Percentiles rank a stretch among this genome's conserved stretches.
Conservation (phyloP, 192 early-diverging fungal species). For the Lunasporangiospora selenospora region DNA sequence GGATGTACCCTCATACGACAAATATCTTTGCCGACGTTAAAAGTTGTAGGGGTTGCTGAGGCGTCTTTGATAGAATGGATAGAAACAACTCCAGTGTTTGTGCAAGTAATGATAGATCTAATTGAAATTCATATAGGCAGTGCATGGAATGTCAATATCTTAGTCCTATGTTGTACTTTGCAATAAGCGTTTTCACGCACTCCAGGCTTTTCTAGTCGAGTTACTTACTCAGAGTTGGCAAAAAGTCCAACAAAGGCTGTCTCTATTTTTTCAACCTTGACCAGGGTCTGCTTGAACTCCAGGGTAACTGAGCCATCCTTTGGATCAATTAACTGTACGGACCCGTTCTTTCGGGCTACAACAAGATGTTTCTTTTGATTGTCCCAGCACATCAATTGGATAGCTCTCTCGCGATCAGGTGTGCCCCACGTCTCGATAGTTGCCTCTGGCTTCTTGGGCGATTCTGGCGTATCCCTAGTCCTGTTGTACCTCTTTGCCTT, state of each 20-base stretch:
- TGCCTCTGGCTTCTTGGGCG: slow-evolving; percentile 11
- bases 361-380: slow-evolving; percentile 51
- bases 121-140: neutral
- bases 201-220: too few species aligned
- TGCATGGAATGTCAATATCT: neutral
- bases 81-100: slow-evolving; percentile 30
- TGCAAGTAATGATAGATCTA: slow-evolving; percentile 36
- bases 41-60: slow-evolving; percentile 17
- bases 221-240: slow-evolving; percentile 53
- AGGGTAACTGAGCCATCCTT: slow-evolving; percentile 36
- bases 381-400: slow-evolving; percentile 48
- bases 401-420: slow-evolving; percentile 26
- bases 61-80: slow-evolving; percentile 24
- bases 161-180: slow-evolving; percentile 1
- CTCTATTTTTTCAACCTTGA: slow-evolving; percentile 42
- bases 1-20: slow-evolving; percentile 75
- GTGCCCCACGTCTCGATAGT: slow-evolving; percentile 47
- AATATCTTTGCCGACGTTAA: slow-evolving; percentile 60
- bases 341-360: slow-evolving; percentile 61
- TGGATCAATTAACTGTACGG: slow-evolving; percentile 53
- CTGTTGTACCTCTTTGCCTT: slow-evolving; percentile 28
- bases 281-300: slow-evolving; percentile 44
- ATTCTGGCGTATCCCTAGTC: slow-evolving; percentile 17
- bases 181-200: too few species aligned
- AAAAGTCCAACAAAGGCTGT: slow-evolving; percentile 57